Conservation (phyloP, 2,329 filamentous ascomycete genomes). For the Westerdykella sp. region DNA sequence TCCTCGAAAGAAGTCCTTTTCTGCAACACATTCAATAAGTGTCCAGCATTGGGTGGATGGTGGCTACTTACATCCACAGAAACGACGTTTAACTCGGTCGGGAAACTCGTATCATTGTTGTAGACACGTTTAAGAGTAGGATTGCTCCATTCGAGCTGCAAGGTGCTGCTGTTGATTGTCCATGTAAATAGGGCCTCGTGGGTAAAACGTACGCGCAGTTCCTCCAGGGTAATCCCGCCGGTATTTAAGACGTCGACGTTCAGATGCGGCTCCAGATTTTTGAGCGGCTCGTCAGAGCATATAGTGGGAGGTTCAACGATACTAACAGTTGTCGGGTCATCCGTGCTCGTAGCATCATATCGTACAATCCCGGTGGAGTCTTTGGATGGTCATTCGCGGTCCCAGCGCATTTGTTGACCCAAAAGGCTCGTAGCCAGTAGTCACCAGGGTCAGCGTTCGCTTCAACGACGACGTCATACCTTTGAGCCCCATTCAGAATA, state of each 20-base stretch:
- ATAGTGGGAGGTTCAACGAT: no score
- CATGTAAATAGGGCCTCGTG: constrained; percentile 37
- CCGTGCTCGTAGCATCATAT: constrained; percentile 31
- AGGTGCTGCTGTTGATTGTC: constrained; percentile 37
- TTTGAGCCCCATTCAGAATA: constrained; percentile 39
- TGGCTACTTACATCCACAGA: constrained; percentile 3
- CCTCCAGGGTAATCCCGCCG: constrained; percentile 23
- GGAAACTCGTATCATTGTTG: constrained; percentile 22
- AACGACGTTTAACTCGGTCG: not conserved
- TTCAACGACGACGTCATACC: constrained; percentile 35
- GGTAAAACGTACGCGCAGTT: constrained; percentile 23
- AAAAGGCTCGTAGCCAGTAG: constrained; percentile 28
- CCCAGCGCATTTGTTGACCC: constrained; percentile 37
- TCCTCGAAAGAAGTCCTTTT: constrained; percentile 7
- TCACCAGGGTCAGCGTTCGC: constrained; percentile 18
- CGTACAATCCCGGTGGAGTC: constrained; percentile 35
- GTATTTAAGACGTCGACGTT: constrained; percentile 23
- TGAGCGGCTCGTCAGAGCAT: constrained; percentile 34
- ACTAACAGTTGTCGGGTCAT: constrained; percentile 8
- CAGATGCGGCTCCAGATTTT: constrained; percentile 15
- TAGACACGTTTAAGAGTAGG: constrained; percentile 36
- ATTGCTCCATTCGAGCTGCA: constrained; percentile 35
- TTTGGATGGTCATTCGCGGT: constrained; percentile 26
- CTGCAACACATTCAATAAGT: no score
- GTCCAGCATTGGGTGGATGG: constrained; percentile 10